These are phyloP conservation scores for Aspergillus cavernicola DNA, from an alignment of 495 filamentous ascomycete genomes.

Conservation along the genomic window DNA sequence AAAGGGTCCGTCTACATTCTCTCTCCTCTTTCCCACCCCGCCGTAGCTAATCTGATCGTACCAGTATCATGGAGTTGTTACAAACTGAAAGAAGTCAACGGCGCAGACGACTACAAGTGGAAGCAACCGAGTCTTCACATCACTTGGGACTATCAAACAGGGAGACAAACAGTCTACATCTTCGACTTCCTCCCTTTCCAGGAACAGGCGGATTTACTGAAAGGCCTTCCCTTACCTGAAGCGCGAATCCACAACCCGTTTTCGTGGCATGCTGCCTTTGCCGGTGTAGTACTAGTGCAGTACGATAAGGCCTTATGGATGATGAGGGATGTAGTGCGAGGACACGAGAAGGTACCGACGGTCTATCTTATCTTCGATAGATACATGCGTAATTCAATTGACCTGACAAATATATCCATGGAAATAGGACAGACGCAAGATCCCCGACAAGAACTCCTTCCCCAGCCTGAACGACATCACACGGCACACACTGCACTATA, in stretches of 20 bases:
- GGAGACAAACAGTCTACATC: conserved; percentile 7
- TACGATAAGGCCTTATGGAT: conserved; percentile 14
- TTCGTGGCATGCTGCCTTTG: conserved; percentile 14
- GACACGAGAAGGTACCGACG: conserved; percentile 7
- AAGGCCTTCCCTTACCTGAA: background rate
- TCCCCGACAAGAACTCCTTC: no score
- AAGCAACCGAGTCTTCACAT: conserved; percentile 9
- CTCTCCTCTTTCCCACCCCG: background rate
- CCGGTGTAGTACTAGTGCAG: background rate
- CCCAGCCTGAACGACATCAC: conserved; percentile 36
- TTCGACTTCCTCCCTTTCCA: background rate
- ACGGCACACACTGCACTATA: conserved; percentile 44
- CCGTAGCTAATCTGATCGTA: background rate
- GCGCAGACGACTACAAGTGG: conserved; percentile 10
- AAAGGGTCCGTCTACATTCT: background rate
- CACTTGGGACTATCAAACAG: conserved; percentile 3
- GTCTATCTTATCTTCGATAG: background rate
- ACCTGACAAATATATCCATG: background rate
- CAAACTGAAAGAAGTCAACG: conserved; percentile 13
- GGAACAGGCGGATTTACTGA: background rate
- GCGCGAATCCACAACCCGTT: conserved; percentile 10
- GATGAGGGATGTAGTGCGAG: conserved; percentile 10
- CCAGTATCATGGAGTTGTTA: conserved; percentile 13
- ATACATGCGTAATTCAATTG: background rate
- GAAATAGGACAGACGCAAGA: background rate